A percentile compares a stretch with the other conserved stretches of the same genome.
Conservation (phyloP, 1,284 basidiomycete genomes). For the Fomitopsis schrenkii region DNA sequence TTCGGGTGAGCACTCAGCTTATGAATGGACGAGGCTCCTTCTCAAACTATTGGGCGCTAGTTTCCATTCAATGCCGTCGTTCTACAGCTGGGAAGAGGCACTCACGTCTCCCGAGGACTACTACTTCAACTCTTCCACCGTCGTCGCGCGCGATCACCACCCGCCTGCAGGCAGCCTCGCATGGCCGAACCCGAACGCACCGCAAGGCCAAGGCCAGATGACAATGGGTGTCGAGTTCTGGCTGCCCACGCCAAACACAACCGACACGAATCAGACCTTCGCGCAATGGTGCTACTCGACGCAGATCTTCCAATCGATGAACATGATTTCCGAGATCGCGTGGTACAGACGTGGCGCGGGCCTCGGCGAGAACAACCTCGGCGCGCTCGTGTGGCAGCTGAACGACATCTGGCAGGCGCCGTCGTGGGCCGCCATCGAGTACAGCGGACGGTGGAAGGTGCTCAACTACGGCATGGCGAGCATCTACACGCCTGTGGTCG, state of each 20-base stretch:
- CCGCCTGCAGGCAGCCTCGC: conserved; percentile 50
- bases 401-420: conserved; percentile 69
- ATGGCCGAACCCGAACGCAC: conserved; percentile 57
- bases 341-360: conserved; percentile 59
- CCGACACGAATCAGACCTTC: conserved; percentile 52
- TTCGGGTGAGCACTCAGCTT: conserved; percentile 39
- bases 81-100: conserved; percentile 60
- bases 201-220: conserved; percentile 53
- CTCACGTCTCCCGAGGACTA: conserved; percentile 48
- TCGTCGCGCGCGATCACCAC: conserved; percentile 57
- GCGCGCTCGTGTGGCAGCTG: conserved; percentile 59
- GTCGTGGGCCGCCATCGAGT: conserved; percentile 58
- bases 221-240: conserved; percentile 46
- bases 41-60: conserved; percentile 24
- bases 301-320: conserved; percentile 54
- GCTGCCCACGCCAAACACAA: conserved; percentile 48
- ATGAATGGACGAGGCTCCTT: background rate
- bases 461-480: conserved; percentile 48
- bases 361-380: conserved; percentile 54
- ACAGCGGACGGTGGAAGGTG: conserved; percentile 61
- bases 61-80: conserved; percentile 64
- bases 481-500: conserved; percentile 45
- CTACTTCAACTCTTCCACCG: conserved; percentile 56
- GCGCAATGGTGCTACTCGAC: conserved; percentile 61
- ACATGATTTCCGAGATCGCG: conserved; percentile 55